phyloP scores from a whole-genome alignment of 768 basidiomycete species.

The Clavulina sp. region DNA sequence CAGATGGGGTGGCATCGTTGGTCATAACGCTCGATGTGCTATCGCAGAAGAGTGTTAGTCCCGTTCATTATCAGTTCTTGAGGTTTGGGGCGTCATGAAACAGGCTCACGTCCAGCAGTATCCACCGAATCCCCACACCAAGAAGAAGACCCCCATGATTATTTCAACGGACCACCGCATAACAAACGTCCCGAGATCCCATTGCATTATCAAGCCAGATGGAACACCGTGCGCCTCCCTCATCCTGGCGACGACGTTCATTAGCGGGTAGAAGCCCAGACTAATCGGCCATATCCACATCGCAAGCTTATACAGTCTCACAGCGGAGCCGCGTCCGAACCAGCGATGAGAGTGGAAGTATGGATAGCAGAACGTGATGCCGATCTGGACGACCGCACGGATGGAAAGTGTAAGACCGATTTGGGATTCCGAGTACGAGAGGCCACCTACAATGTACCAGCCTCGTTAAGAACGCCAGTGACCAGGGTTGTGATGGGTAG shows the following conservation, averaged over 20 bases:
- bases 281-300: neutral
- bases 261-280: neutral
- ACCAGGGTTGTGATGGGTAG: no score
- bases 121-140: neutral
- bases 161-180: neutral
- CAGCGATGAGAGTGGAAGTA: no score
- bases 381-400: neutral
- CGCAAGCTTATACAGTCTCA: neutral
- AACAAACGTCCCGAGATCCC: no score
- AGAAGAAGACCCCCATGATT: neutral
- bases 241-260: neutral
- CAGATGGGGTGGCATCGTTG: neutral
- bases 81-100: neutral
- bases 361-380: no score
- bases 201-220: no score
- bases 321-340: neutral
- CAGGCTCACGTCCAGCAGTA: neutral
- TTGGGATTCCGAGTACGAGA: neutral
- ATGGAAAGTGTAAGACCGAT: neutral
- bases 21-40: neutral
- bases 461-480: no score
- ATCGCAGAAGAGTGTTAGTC: neutral
- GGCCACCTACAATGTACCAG: no score
- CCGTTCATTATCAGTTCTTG: no score
- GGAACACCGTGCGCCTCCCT: no score